Evolutionary conservation across 305 asterid species (phyloP), one percentile per base, ranked within the genome.

Genomic region (Ajuga reptans): DNA sequence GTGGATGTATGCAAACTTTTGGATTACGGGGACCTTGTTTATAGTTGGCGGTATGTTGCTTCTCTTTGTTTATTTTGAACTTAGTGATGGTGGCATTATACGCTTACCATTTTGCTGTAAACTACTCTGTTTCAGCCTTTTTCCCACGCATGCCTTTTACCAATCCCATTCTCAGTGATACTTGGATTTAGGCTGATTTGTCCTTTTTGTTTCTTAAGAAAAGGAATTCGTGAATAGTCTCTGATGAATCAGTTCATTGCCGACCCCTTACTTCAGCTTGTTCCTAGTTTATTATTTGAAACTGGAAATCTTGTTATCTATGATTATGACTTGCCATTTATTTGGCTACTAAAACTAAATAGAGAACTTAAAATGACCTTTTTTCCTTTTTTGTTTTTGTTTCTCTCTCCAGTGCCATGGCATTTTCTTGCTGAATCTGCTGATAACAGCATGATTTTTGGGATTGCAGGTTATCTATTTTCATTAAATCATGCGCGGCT

Each of bases 1-100:
- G 68, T 94, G 99, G 99, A 91, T 89, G 96, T 94, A 86, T 81
- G 98, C 98, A 52, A 91, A 94, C 92, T 89, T 94, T 86, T 94
- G 99, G 99, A 91, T 91, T 66, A 85, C 95, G 17, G 96, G 96
- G 63, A 77, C 95, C 83, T 78, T 94, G 86, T 88, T 91, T 82
- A 83, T 94, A 69, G 90, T 94, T 75, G 99, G 99, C 77, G 99
- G 99, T 93, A 90, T 49, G 87, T 46, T 69, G 17, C 51, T 58
- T 66, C 72, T 47, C 72, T 76, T 65, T 27, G 29, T 56, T 66
- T 67, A 71, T 60, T 45, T 72, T 29, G 42, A 64, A 58, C 61
- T 66, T 69, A 18, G 21, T 45, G 15, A 12, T 68, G 46, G 17
- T 61, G 21, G 37, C 50, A 51, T 49, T 65, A 50, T 42, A 52